Evolutionary conservation across 352 stramenopile species (phyloP), one percentile per base, ranked within the genome.

Genomic region (Globisporangium apiculatum): DNA sequence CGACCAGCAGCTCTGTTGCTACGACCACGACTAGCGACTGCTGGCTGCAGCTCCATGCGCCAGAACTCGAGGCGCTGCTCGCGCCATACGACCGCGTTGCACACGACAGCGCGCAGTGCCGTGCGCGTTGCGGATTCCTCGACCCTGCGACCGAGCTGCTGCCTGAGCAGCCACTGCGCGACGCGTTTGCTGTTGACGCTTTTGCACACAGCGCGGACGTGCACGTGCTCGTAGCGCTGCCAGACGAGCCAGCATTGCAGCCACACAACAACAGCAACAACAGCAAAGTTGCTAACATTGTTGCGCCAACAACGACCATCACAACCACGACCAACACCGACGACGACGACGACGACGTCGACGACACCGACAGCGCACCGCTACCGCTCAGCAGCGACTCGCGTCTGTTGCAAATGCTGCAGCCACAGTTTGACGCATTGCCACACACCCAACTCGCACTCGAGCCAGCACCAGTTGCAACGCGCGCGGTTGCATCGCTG

Each of bases 381-480:
- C 35, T 55, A 15, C n/a, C 51, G n/a, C 51, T 24, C 8, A 55
- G 36, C 14, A 37, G 47, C 50, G 50, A 55, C 37, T 36, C 50
- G 15, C 50, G 45, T 9, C 17, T 55, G 35, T 15, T 55, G 3
- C 51, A 18, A 15, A 17, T 17, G 49, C 17, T 54, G 9, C 35
- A 54, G 12, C 4, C 8, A 6, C 49, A 54, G 35, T 45, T 35
- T 35, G 14, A 54, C 35, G 31, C 49, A 7, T 43, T 42, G 31
- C 35, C 49, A 15, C 11, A 15, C 12, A 35, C 12, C 31, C 14
- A 18, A 31, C 43, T 35, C 15, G 35, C 42, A 4, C 5, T 54
- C 14, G 2, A 17, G 14, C 50, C 36, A 7, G 50, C 50, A 5
- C 35, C 17, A 10, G 50, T 35, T 15, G 18, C 17, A 4, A 3